These are phyloP conservation scores for Nepenthes mirabilis DNA, from an alignment of 148 eudicot species.

Conservation along the genomic window DNA sequence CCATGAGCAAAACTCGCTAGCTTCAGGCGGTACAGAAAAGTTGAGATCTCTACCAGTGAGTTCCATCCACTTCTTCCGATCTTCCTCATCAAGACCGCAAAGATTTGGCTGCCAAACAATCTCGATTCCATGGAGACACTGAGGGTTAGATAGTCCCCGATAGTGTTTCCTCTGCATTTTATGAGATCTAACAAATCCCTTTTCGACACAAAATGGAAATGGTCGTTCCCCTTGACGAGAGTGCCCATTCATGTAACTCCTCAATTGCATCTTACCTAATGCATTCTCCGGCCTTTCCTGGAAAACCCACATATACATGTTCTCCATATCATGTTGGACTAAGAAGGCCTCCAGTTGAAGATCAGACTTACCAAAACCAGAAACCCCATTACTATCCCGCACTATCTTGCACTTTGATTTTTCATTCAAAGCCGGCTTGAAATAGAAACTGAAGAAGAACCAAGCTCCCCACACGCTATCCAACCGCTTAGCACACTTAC, in stretches of 20 bases:
- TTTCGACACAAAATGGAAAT: slow-evolving; percentile 64
- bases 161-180: slow-evolving; percentile 83
- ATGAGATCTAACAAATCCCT: slow-evolving; percentile 83
- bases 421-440: slow-evolving; percentile 59
- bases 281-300: slow-evolving; percentile 72
- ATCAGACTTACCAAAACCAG: slow-evolving; percentile 66
- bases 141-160: slow-evolving; percentile 73
- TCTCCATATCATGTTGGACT: slow-evolving; percentile 93
- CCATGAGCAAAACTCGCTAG: slow-evolving; percentile 62
- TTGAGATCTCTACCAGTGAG: slow-evolving; percentile 52
- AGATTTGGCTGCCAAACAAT: slow-evolving; percentile 46
- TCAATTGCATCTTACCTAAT: slow-evolving; percentile 79
- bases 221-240: slow-evolving; percentile 64
- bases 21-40: slow-evolving; percentile 49
- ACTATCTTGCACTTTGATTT: slow-evolving; percentile 37
- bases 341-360: slow-evolving; percentile 59
- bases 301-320: slow-evolving; percentile 87
- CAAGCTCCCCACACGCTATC: slow-evolving; percentile 91
- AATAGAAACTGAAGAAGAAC: slow-evolving; percentile 81
- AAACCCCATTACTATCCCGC: slow-evolving; percentile 47
- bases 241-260: slow-evolving; percentile 87
- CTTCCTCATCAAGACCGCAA: slow-evolving; percentile 49
- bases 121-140: slow-evolving; percentile 70
- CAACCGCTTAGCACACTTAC: slow-evolving; percentile 56
- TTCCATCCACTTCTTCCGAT: slow-evolving; percentile 62